These are phyloP conservation scores for Trichoderma harzianum DNA, from an alignment of 2,329 filamentous ascomycete genomes.

Conservation along the genomic window DNA sequence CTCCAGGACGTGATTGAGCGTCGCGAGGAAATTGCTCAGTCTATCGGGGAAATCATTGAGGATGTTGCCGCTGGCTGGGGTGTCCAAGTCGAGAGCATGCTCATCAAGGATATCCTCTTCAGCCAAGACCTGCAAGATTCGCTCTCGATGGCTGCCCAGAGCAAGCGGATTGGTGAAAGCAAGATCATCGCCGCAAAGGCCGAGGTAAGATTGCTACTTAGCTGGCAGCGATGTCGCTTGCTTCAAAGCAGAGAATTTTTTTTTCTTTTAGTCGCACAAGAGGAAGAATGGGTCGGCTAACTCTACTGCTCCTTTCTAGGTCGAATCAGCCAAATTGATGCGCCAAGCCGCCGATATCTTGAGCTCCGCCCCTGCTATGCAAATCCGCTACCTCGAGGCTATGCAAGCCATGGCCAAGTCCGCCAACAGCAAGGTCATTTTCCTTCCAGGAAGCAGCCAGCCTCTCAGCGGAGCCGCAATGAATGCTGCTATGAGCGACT, in stretches of 20 bases:
- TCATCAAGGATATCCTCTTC: slow-evolving; percentile 99
- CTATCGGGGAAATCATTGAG: slow-evolving; percentile 95
- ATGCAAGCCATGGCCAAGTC: slow-evolving; percentile 99
- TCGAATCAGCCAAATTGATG: slow-evolving; percentile 94
- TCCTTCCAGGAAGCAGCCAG: slow-evolving; percentile 63
- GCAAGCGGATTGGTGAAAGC: slow-evolving; percentile 95
- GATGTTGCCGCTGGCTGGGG: slow-evolving; percentile 93
- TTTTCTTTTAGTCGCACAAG: not conserved
- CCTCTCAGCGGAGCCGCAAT: slow-evolving; percentile 47
- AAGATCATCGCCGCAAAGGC: slow-evolving; percentile 98
- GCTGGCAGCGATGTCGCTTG: not conserved
- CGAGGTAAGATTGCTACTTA: slow-evolving; percentile 48
- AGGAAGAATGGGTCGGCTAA: slow-evolving; percentile 1
- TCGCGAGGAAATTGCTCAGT: slow-evolving; percentile 92
- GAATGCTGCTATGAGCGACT: slow-evolving; percentile 41
- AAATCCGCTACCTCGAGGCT: slow-evolving; percentile 94
- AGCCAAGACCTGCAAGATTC: slow-evolving; percentile 92
- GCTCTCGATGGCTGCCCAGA: slow-evolving; percentile 96
- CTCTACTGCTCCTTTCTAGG: slow-evolving; percentile 37
- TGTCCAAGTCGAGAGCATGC: slow-evolving; percentile 94
- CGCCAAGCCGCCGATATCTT: slow-evolving; percentile 91
- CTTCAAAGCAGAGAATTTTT: not conserved
- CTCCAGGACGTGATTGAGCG: slow-evolving; percentile 98
- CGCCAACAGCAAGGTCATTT: slow-evolving; percentile 85
- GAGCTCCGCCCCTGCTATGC: slow-evolving; percentile 90